These are phyloP conservation scores for Phylloboletellus chloephorus DNA, from an alignment of 1,284 basidiomycete species.

Conservation along the genomic window DNA sequence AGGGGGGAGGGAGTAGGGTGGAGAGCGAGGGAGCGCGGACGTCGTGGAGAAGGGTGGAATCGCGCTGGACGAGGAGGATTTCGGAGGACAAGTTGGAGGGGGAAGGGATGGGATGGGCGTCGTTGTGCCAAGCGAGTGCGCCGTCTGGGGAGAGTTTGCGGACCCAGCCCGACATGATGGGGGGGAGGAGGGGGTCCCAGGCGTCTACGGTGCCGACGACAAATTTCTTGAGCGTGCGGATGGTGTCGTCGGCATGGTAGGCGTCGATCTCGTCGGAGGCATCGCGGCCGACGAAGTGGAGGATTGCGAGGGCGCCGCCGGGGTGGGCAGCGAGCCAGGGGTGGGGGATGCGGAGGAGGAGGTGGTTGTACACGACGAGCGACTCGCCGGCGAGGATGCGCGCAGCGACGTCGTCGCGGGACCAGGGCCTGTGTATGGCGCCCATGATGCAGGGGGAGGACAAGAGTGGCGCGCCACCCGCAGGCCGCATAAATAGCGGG, in stretches of 20 bases:
- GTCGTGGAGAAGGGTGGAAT: conserved; percentile 21
- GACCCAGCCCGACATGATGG: conserved; percentile 82
- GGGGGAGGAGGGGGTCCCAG: conserved; percentile 86
- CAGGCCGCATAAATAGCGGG: conserved; percentile 26
- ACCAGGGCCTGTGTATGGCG: conserved; percentile 35
- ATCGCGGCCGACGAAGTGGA: conserved; percentile 95
- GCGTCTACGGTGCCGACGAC: conserved; percentile 71
- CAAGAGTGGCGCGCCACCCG: conserved; percentile 1
- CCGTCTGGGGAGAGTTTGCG: conserved; percentile 42
- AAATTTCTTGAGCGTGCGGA: conserved; percentile 63
- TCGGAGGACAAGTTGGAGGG: conserved; percentile 45
- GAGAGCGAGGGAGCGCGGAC: conserved; percentile 43
- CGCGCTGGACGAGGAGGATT: conserved; percentile 54
- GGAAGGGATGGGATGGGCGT: conserved; percentile 47
- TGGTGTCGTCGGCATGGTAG: conserved; percentile 75
- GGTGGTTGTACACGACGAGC: conserved; percentile 75
- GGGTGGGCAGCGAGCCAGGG: conserved; percentile 86
- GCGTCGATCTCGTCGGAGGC: conserved; percentile 93
- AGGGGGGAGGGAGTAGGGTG: conserved; percentile 49
- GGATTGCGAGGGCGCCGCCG: conserved; percentile 83
- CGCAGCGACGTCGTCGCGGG: conserved; percentile 55
- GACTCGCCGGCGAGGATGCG: conserved; percentile 74
- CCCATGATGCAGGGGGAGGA: conserved; percentile 18
- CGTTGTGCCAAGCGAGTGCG: conserved; percentile 52
- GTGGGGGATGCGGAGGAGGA: conserved; percentile 78